Base-by-base conservation (phyloP, 176 grass and related monocot genomes). In the Phoenix dactylifera region DNA sequence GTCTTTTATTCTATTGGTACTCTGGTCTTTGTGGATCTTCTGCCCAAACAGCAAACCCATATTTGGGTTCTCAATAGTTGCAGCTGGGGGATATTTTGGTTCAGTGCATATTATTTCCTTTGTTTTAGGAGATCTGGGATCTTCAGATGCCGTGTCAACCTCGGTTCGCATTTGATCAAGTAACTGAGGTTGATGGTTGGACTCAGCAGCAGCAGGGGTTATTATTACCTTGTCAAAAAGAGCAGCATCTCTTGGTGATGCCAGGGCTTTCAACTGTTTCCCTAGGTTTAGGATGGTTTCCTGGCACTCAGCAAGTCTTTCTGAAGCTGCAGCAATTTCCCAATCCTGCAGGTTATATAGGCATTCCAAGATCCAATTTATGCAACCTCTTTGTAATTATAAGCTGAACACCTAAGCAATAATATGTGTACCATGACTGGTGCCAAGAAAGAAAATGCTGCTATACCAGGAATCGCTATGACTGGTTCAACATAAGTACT, bases 201-300 rank as follows among this genome's bases (percentile, higher is more conserved):
- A 76, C 26, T 59, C 69, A 22, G 66, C 16, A 15, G 61, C 52
- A 74, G 30, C 44, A 1, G 55, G 16, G 0, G 69, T 70, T 29
- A 70, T 72, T 26, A 80, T 57, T 16, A 85, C 72, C 54, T 88
- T 81, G 54, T 79, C 64, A 0, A 88, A 74, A 53, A 95, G 74
- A 72, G 60, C 18, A 0, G 62, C 50, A 17, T 88, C 81, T 66
- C 75, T 88, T 57, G 84, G 84, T 5, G 87, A 88, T 59, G 84
- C 67, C 72, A 98, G 63, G 4, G 81, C 79, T 80, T 98, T 98
- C 22, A 98, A 72, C 79, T 98, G 84, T 58, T 98, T 82, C 24
- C 84, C 81, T 24, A 88, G 81, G 67, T 65, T 92, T 64, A 80
- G 29, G 30, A 98, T 88, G 22, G 93, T 98, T 48, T 98, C 93